Evolutionary conservation across 345 rosid genomes (phyloP).

Genomic region (Syzygium aqueum): DNA sequence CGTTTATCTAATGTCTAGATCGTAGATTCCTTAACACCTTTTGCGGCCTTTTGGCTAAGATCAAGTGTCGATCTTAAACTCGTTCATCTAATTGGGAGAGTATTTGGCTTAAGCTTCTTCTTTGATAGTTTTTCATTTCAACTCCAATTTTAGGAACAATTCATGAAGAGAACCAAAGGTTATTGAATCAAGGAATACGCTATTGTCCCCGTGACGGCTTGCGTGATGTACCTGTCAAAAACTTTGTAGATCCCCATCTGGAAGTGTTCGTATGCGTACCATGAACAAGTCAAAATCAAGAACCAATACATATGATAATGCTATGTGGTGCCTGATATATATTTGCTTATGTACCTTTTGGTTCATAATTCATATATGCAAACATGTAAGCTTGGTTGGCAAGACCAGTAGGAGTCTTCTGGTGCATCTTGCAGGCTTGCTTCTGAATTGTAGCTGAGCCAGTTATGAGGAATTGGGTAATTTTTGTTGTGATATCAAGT

Average conservation of each 20-base stretch:
- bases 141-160: not conserved
- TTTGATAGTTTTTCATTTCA: not conserved
- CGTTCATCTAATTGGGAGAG: not conserved
- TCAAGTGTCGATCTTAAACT: not conserved
- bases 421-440: not conserved
- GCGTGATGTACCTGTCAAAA: not conserved
- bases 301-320: not conserved
- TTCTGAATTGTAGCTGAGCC: not conserved
- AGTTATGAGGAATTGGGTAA: not conserved
- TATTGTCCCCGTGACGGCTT: not conserved
- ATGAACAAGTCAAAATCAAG: not conserved
- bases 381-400: not conserved
- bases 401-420: not conserved
- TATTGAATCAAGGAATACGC: not conserved
- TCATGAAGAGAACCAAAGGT: not conserved
- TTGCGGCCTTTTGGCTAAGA: not conserved
- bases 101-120: not conserved
- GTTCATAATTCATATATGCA: not conserved
- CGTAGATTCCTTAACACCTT: accelerated
- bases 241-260: not conserved
- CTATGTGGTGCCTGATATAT: not conserved
- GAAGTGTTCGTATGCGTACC: not conserved
- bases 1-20: not conserved
- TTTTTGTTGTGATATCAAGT: not conserved
- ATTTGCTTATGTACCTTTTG: not conserved